Percentiles rank a stretch among this genome's conserved stretches.
Conservation (phyloP, 176 grass and related monocot species). For the Rhipidocladum racemiflorum region DNA sequence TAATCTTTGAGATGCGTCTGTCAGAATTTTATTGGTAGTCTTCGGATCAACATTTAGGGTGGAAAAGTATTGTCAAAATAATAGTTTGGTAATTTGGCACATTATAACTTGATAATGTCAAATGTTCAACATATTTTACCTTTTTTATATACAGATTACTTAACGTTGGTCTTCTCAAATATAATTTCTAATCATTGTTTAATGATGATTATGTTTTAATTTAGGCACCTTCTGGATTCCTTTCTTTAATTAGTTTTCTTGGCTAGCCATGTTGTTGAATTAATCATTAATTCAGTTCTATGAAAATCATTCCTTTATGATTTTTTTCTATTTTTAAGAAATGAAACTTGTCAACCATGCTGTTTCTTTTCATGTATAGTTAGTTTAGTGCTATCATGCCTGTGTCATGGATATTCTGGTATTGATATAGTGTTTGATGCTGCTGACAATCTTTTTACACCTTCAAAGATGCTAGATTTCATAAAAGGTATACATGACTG, state of each 20-base stretch:
- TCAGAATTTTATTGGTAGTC: neutral
- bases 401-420: conserved; percentile 15
- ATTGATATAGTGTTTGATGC: neutral
- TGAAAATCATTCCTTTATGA: neutral
- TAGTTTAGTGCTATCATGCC: conserved; percentile 3
- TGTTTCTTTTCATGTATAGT: conserved; percentile 4
- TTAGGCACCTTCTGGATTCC: neutral
- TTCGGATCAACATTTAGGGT: neutral
- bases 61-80: neutral
- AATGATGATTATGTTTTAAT: neutral
- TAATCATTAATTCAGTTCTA: conserved; percentile 13
- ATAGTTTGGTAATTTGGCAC: neutral
- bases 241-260: neutral
- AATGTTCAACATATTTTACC: neutral
- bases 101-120: conserved; percentile 1
- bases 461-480: conserved; percentile 6
- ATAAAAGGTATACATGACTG: neutral
- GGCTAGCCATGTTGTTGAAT: conserved; percentile 1
- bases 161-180: neutral
- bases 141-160: neutral
- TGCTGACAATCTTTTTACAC: conserved; percentile 10
- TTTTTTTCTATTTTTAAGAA: conserved; percentile 4
- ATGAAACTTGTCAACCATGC: neutral
- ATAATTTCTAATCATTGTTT: neutral
- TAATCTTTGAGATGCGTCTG: neutral